These are phyloP conservation scores for Ophiocordyceps polyrhachis-furcata DNA, from an alignment of 2,329 filamentous ascomycete genomes.

Conservation along the genomic window DNA sequence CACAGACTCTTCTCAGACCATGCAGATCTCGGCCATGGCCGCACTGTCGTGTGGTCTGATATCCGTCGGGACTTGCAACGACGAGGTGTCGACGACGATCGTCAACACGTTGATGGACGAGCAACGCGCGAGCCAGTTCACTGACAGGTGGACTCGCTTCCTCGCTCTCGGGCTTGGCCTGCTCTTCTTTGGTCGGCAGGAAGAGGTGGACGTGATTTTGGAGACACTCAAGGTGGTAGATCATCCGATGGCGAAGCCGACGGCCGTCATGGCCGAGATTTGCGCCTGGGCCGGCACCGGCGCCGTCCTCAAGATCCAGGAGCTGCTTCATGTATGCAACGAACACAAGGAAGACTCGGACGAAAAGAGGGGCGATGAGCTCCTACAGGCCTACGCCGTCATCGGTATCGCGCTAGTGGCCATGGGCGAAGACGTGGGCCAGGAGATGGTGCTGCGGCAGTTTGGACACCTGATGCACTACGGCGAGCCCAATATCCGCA, in stretches of 20 bases:
- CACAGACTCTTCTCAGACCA: conserved; percentile 63
- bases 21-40: conserved; percentile 94
- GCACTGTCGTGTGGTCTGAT: conserved; percentile 78
- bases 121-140: conserved; percentile 73
- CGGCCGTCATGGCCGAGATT: conserved; percentile 81
- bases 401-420: conserved; percentile 84
- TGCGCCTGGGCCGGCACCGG: conserved; percentile 97
- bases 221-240: conserved; percentile 95
- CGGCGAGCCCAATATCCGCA: conserved; percentile 89
- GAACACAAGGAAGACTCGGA: conserved; percentile 90
- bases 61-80: conserved; percentile 81
- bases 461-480: conserved; percentile 99
- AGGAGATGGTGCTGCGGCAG: conserved; percentile 95
- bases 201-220: conserved; percentile 95
- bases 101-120: conserved; percentile 87
- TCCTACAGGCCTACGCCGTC: conserved; percentile 90
- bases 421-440: conserved; percentile 96
- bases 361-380: conserved; percentile 86
- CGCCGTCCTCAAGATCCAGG: conserved; percentile 90
- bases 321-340: conserved; percentile 93
- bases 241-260: conserved; percentile 93
- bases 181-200: conserved; percentile 89
- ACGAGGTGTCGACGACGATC: conserved; percentile 81
- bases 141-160: conserved; percentile 97
- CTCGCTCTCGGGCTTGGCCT: conserved; percentile 85